Evolutionary conservation across 2,329 filamentous ascomycete species (phyloP), one percentile per base, ranked within the genome.

Genomic region (Colletotrichum noveboracense): DNA sequence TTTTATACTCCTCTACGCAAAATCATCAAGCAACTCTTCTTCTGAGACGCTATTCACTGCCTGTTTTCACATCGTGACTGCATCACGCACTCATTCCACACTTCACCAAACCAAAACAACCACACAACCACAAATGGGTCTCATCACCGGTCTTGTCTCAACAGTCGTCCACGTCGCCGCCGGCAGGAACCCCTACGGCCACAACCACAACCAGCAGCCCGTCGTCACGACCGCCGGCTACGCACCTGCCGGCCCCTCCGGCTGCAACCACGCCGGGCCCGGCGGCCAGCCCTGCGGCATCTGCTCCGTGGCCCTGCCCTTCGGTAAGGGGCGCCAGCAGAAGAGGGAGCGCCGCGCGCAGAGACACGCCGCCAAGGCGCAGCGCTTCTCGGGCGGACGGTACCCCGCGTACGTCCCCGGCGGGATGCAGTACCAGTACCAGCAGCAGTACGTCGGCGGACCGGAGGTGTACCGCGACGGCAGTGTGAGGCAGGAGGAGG

Each of bases 141-240:
- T 77, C 67, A 71, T 77, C 71, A 66, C 65, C 67, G 76, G 71
- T 26, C 66, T 77, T 61, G 71, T 77, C 67, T 71, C 67, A 1
- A 77, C 75, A 14, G 66, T 75, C 52, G 64, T 70, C 74, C 74
- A 74, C 58, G 74, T 60, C 56, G 74, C 70, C 62, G 66, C 70
- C 69, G 69, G 76, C 76, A 48, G 69, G n/a, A 76, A 74, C 65
- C 69, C 76, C 38, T 69, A 66, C 56, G 28, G 48, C 70, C 65
- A 65, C 75, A 56, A 70, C 58, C 68, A 70, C 66, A 67, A 70
- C 38, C 26, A 74, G 1, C 48, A 61, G 6, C 26, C 65, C 30
- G 14, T 34, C 52, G 28, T 28, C 14, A 26, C 66, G 2, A 14
- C 62, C 12, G 52, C 30, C 67, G 48, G 24, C 7, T 10, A 24